Conservation (phyloP, 495 filamentous ascomycete species). For the Talaromyces adpressus region DNA sequence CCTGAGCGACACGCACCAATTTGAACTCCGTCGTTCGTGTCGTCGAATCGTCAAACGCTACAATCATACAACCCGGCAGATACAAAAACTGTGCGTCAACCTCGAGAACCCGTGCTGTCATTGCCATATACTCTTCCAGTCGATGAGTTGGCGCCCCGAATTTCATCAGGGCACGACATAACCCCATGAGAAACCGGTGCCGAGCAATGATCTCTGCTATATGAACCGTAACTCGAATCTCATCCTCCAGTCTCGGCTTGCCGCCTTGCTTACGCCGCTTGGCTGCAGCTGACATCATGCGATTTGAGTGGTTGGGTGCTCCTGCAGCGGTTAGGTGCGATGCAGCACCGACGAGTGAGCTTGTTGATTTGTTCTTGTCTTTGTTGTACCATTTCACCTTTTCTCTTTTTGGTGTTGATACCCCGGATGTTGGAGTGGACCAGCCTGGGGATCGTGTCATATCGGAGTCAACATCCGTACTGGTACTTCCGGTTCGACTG, state of each 20-base stretch:
- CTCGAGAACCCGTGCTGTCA: constrained; percentile 77
- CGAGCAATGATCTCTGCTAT: constrained; percentile 72
- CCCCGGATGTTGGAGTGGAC: constrained; percentile 12
- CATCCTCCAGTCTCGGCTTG: constrained; percentile 31
- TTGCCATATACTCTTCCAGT: constrained; percentile 76
- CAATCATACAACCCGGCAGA: constrained; percentile 87
- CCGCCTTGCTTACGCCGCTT: constrained; percentile 21
- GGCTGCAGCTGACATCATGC: constrained; percentile 18
- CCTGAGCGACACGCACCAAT: constrained; percentile 65
- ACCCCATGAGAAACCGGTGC: constrained; percentile 74
- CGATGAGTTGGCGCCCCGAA: constrained; percentile 71
- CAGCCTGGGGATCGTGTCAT: constrained; percentile 3
- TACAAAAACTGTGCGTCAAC: constrained; percentile 87
- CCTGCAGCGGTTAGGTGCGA: constrained; percentile 22
- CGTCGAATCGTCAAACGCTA: constrained; percentile 79
- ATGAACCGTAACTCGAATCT: constrained; percentile 73
- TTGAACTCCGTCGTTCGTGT: constrained; percentile 89
- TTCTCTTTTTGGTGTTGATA: constrained; percentile 20
- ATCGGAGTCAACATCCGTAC: constrained; percentile 8
- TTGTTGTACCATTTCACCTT: constrained; percentile 31
- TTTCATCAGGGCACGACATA: constrained; percentile 82
- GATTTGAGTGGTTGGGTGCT: constrained; percentile 15
- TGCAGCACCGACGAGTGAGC: constrained; percentile 22
- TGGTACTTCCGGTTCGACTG: not conserved
- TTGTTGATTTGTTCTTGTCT: constrained; percentile 19